Percentiles rank a stretch among this genome's conserved stretches.
phyloP scores from a whole-genome alignment of 257 asterid species.

The Schizonepeta tenuifolia region DNA sequence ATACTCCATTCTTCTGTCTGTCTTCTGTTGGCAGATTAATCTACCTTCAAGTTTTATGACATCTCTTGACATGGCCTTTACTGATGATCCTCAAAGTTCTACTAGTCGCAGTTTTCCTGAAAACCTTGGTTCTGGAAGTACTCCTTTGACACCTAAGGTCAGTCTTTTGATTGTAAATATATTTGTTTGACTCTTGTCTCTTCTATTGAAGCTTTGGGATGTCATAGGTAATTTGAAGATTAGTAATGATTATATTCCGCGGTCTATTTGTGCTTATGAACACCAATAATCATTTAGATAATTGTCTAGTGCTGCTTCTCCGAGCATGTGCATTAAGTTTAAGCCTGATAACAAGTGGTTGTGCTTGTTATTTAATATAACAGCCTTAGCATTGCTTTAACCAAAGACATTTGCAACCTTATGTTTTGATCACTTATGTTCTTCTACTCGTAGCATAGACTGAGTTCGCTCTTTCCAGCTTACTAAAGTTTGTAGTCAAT shows the following conservation, averaged over 20 bases:
- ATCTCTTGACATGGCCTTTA: slow-evolving; percentile 65
- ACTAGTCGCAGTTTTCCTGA: slow-evolving; percentile 76
- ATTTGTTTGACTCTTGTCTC: slow-evolving; percentile 14
- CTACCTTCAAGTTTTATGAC: slow-evolving; percentile 78
- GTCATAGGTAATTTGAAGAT: slow-evolving; percentile 15
- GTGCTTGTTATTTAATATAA: slow-evolving; percentile 8
- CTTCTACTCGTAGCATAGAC: neutral
- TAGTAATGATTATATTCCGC: slow-evolving; percentile 6
- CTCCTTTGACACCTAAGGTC: slow-evolving; percentile 88
- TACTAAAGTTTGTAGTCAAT: neutral
- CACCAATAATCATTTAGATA: neutral
- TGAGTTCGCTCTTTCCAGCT: neutral
- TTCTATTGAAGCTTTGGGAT: neutral
- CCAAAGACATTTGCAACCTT: neutral
- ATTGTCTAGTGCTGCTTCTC: neutral
- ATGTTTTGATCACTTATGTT: neutral
- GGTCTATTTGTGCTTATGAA: neutral
- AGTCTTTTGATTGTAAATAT: slow-evolving; percentile 14
- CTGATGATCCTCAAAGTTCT: slow-evolving; percentile 50
- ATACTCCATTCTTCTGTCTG: slow-evolving; percentile 3
- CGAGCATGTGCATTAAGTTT: slow-evolving; percentile 3
- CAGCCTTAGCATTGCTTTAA: neutral
- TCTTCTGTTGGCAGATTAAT: slow-evolving; percentile 61
- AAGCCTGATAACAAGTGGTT: neutral
- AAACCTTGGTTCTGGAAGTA: slow-evolving; percentile 80